Percentiles rank a stretch among this genome's conserved stretches.
These are phyloP conservation scores for Mollisiaceae sp. DNA, from an alignment of 2,329 filamentous ascomycete genomes.

Conservation along the genomic window DNA sequence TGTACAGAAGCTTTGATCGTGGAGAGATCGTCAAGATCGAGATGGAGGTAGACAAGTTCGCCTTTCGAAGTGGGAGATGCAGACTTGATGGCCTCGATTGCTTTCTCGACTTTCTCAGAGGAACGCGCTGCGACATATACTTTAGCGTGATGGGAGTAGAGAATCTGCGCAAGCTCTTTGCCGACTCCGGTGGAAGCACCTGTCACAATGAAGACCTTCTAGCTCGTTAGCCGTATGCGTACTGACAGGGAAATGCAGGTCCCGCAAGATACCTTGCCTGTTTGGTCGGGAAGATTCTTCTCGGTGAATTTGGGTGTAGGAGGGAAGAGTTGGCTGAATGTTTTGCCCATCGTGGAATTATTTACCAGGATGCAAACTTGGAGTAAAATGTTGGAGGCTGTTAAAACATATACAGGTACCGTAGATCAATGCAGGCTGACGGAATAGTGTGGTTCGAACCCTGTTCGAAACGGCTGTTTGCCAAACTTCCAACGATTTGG, in stretches of 20 bases:
- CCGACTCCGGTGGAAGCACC: constrained; percentile 48
- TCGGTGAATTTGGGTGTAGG: constrained; percentile 43
- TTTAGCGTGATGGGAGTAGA: constrained; percentile 49
- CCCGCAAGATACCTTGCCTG: constrained; percentile 34
- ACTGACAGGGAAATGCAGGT: background rate
- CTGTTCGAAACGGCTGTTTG: no score
- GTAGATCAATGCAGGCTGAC: no score
- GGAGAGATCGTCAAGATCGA: constrained; percentile 48
- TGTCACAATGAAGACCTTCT: constrained; percentile 46
- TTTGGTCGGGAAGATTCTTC: constrained; percentile 40
- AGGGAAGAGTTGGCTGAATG: constrained; percentile 28
- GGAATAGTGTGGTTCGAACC: no score
- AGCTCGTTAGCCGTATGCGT: background rate
- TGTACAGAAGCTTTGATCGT: constrained; percentile 47
- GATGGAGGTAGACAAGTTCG: constrained; percentile 44
- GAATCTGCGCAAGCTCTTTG: constrained; percentile 46
- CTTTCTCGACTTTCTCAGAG: constrained; percentile 45
- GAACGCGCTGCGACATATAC: constrained; percentile 52
- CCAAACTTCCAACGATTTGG: no score
- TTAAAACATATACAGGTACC: no score
- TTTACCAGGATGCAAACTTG: background rate
- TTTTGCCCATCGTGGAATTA: constrained; percentile 27
- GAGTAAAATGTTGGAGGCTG: background rate
- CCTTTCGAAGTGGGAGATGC: constrained; percentile 42
- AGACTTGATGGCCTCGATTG: constrained; percentile 48